phyloP scores from a whole-genome alignment of 176 grass and related monocot genomes.

The Zoysia japonica region DNA sequence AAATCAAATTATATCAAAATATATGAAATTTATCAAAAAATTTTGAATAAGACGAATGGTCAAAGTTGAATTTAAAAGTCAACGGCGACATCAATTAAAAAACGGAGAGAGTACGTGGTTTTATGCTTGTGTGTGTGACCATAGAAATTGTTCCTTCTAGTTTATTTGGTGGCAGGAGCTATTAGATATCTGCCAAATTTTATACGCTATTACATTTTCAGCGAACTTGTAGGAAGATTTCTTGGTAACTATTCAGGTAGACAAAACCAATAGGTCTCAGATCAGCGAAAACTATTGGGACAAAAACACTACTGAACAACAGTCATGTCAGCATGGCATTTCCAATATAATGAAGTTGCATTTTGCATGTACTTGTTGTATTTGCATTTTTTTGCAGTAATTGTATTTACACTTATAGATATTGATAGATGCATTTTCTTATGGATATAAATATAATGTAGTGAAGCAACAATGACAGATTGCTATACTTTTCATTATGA shows the following conservation, averaged over 20 bases:
- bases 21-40: too few species aligned
- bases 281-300: not conserved
- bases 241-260: not conserved
- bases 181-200: conserved; percentile 4
- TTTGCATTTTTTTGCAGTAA: not conserved
- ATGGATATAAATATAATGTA: not conserved
- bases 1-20: too few species aligned
- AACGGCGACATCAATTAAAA: too few species aligned
- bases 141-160: not conserved
- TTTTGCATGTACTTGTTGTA: not conserved
- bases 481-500: not conserved
- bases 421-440: not conserved
- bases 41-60: too few species aligned
- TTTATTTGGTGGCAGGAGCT: conserved; percentile 29
- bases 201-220: not conserved
- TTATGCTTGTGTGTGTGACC: conserved; percentile 16
- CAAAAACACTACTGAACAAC: not conserved
- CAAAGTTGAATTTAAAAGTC: too few species aligned
- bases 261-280: not conserved
- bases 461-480: not conserved
- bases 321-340: not conserved
- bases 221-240: conserved; percentile 12
- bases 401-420: not conserved
- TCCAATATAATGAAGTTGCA: not conserved
- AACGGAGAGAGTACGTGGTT: not conserved